A percentile compares a stretch with the other conserved stretches of the same genome.
Evolutionary conservation across 768 basidiomycete genomes (phyloP).

Genomic region (Leccinum olivaceopallidum): DNA sequence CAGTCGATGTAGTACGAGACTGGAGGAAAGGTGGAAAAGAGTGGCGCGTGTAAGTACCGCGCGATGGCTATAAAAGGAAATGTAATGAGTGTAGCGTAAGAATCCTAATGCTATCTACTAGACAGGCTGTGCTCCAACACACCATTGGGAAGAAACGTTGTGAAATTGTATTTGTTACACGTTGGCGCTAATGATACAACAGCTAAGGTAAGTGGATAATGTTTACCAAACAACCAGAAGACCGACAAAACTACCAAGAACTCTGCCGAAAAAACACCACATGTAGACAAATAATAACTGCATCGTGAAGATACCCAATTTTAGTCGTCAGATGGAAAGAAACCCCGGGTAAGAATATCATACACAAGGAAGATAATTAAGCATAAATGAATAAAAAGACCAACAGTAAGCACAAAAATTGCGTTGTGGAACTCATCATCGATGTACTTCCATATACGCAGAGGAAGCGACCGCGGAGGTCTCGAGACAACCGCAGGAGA

Average conservation of each 20-base stretch:
- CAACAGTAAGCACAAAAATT: constrained; percentile 24
- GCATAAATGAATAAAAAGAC: constrained; percentile 29
- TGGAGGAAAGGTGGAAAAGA: too few species aligned
- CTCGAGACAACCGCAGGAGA: not conserved
- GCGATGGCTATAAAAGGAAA: too few species aligned
- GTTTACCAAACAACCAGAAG: not conserved
- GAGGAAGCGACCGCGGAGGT: constrained; percentile 13
- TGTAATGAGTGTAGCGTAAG: too few species aligned
- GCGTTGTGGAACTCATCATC: constrained; percentile 33
- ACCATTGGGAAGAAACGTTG: not conserved
- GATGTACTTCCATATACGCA: constrained; percentile 18
- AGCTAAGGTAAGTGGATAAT: not conserved
- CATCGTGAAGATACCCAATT: not conserved
- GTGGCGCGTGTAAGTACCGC: too few species aligned
- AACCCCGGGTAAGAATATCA: constrained; percentile 29
- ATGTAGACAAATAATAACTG: constrained; percentile 1
- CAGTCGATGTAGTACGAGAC: too few species aligned
- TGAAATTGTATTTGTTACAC: constrained; percentile 6
- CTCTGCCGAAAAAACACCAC: constrained; percentile 13
- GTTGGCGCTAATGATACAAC: constrained; percentile 20
- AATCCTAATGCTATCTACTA: too few species aligned
- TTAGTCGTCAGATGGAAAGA: constrained; percentile 30
- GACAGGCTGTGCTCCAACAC: too few species aligned
- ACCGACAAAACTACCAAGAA: not conserved
- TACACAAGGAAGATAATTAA: constrained; percentile 31